Evolutionary conservation across 331 rosid genomes (phyloP).

Genomic region (Ulmus americana): DNA sequence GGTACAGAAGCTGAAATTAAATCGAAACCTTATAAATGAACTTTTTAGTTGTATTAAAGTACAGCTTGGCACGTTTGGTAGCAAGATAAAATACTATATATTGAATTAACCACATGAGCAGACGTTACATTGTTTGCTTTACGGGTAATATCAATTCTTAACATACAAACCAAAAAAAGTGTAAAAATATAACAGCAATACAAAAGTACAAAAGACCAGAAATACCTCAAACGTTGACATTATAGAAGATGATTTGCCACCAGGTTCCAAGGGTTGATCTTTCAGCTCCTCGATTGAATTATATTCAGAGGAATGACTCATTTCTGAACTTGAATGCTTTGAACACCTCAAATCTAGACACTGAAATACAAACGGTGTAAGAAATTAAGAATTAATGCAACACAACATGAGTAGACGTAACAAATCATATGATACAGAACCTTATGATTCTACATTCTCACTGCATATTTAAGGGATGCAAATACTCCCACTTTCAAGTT

Average conservation of each 20-base stretch:
- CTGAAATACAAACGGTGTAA: conserved; percentile 25
- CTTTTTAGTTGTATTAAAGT: no score
- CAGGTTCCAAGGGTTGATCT: conserved; percentile 29
- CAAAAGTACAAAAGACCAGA: conserved; percentile 6
- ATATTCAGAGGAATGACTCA: conserved; percentile 17
- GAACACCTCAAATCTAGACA: conserved; percentile 28
- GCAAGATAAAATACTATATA: neutral
- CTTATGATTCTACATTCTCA: neutral
- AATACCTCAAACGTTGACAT: conserved; percentile 37
- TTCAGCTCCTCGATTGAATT: conserved; percentile 20
- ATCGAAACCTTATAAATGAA: no score
- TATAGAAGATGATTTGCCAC: conserved; percentile 18
- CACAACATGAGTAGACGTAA: neutral
- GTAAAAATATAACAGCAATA: neutral
- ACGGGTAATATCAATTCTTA: neutral
- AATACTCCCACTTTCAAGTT: neutral
- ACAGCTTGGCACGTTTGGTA: no score
- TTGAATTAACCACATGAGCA: neutral
- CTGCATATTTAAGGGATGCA: neutral
- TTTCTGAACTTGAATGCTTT: conserved; percentile 25
- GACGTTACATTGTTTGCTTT: neutral
- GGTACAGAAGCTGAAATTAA: no score
- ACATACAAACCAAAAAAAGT: neutral
- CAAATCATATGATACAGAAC: neutral
- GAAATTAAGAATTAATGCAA: neutral